Conservation (phyloP, 129 eudicot species). For the Ambrosia artemisiifolia region DNA sequence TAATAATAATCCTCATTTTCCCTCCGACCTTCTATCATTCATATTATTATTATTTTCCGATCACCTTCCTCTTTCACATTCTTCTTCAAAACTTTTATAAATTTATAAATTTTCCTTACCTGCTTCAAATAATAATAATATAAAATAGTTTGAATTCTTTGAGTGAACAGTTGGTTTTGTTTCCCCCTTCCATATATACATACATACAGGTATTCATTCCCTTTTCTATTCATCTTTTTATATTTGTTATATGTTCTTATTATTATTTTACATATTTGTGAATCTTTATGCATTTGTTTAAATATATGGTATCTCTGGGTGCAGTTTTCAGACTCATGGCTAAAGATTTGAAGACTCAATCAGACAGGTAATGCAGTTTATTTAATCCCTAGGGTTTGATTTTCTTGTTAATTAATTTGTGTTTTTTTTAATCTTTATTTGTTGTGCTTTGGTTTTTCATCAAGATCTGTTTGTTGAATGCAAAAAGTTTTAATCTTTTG, state of each 20-base stretch:
- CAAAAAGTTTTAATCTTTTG: not conserved
- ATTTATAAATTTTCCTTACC: not conserved
- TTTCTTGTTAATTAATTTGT: not conserved
- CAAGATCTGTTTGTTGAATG: slow-evolving; percentile 3
- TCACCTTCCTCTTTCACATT: slow-evolving; percentile 31
- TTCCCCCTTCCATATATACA: slow-evolving; percentile 1
- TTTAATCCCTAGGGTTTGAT: slow-evolving; percentile 18
- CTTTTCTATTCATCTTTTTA: not conserved
- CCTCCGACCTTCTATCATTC: not conserved
- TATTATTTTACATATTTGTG: not conserved
- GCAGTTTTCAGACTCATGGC: slow-evolving; percentile 32
- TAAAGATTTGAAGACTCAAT: slow-evolving; percentile 25
- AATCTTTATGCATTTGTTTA: slow-evolving; percentile 5
- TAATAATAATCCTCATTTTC: slow-evolving; percentile 13
- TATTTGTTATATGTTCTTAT: not conserved
- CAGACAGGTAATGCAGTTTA: slow-evolving; percentile 30
- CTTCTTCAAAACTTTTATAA: not conserved
- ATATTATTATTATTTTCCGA: slow-evolving; percentile 1
- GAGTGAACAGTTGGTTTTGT: slow-evolving; percentile 19
- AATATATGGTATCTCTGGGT: not conserved
- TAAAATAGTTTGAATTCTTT: not conserved
- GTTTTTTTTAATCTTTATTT: not conserved
- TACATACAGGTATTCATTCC: slow-evolving; percentile 21
- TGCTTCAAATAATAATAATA: not conserved
- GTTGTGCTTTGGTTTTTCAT: not conserved